Base-by-base conservation (phyloP, 2,329 filamentous ascomycete species). In the Diaporthe helianthi region DNA sequence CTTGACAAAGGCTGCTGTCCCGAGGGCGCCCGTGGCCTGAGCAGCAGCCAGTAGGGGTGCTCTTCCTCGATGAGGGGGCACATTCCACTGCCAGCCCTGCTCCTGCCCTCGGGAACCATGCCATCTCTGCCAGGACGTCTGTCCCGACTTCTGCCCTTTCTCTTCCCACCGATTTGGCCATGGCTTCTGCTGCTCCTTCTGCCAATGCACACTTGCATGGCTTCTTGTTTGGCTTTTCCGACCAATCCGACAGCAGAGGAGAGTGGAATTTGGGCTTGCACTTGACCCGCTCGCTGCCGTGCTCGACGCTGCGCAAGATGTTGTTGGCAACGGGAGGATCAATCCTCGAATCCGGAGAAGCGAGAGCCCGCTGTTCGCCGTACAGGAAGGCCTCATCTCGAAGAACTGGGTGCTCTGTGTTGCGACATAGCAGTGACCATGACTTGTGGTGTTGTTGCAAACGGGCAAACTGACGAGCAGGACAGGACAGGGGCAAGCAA, bases 1-100 rank as follows among this genome's bases (percentile, higher is more conserved):
- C 73, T 85, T 81, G 52, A 90, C 81, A 76, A 90, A 90, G 1
- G 84, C 83, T 0, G 84, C 83, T 0, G 88, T 86, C 9, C 84
- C 87, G 12, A 90, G 78, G 0, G 80, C 79, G 0, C 79, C 81
- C 1, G 79, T 81, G 1, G 78, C 80, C 19, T 76, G 74, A 15
- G 78, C 78, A 0, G 81, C 82, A 3, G 80, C 80, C 9, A 85
- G 69, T 1, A 77, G 74, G 8, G 80, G 71, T 29, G 53, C 33
- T 22, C n/a, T 51, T 6, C 63, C 51, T 63, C 55, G 53, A 6
- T 58, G 58, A 31, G 54, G 70, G n/a, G 70, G 65, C 29, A 53
- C 52, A 17, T 36, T 60, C 70, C 64, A 47, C 44, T 70, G 33
- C 76, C 78, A 78, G 72, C 74, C 74, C 65, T 72, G 73, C 4